phyloP scores from a whole-genome alignment of 768 basidiomycete species.

The Pleurotus sapidus region DNA sequence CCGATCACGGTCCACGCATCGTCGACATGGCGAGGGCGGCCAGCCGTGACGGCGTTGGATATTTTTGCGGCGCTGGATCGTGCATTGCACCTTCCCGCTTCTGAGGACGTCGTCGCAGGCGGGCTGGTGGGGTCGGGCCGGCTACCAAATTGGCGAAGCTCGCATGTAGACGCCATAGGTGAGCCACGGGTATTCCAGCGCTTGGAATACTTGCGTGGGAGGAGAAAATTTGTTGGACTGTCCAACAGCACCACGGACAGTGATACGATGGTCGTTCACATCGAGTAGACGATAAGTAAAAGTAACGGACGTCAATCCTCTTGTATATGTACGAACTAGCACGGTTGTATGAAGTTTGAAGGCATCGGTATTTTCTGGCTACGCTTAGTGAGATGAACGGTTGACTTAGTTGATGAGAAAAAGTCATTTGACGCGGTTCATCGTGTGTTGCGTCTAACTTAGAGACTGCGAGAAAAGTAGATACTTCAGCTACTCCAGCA shows the following conservation, averaged over 20 bases:
- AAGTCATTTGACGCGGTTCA: too few species aligned
- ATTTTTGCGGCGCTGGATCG: not conserved
- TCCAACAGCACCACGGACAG: not conserved
- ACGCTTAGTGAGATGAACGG: too few species aligned
- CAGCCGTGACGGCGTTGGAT: not conserved
- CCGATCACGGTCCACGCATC: constrained; percentile 1
- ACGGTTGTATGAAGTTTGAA: too few species aligned
- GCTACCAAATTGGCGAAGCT: not conserved
- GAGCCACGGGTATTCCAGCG: not conserved
- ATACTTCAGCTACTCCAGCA: too few species aligned
- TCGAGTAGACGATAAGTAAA: not conserved
- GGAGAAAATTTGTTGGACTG: not conserved
- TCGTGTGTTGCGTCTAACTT: too few species aligned
- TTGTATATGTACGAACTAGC: too few species aligned
- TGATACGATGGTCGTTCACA: not conserved
- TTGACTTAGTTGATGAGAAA: too few species aligned
- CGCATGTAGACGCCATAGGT: not conserved
- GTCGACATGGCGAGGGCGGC: not conserved
- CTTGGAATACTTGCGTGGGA: not conserved
- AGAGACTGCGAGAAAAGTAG: too few species aligned
- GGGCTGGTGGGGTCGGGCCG: not conserved
- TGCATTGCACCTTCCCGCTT: not conserved
- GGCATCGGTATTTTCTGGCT: too few species aligned
- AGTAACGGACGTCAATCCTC: too few species aligned
- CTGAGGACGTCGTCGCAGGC: not conserved